Evolutionary conservation across 192 early-diverging fungal species (phyloP), one percentile per base, ranked within the genome.

Genomic region (Backusella australiensis): DNA sequence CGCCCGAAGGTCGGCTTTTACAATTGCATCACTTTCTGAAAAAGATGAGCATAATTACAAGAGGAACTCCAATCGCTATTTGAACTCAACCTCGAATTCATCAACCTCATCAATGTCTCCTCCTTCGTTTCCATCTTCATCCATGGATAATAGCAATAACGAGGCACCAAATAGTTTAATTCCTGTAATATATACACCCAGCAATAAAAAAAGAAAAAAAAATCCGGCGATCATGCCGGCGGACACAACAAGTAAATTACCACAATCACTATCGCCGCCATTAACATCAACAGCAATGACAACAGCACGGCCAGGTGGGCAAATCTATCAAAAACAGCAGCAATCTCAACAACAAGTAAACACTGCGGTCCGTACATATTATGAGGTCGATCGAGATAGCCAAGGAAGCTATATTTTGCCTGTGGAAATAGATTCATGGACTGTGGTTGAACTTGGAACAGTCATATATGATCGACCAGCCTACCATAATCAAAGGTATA

Each of bases 401-500:
- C 19, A 84, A 17, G 96, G 96, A 9, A 85, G 86, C 41, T 89
- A 92, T 12, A 89, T 92, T 29, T 80, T 97, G 59, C 96, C 96
- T 0, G 86, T 96, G 6, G 85, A 91, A 56, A 85, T 94, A 34
- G 96, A 94, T 3, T 88, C 92, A n/a, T 88, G 94, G 39, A 96
- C 92, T 4, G 84, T 98, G 19, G 77, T 90, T 21, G 76, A 73
- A 70, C 85, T 96, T 26, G 96, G 96, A n/a, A 77, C 72, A 6
- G 88, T 98, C n/a, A 85, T 94, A 9, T 88, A 85, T 78, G 93
- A 96, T 77, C 86, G 92, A 34, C 86, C 90, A 41, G 85, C 89
- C 2, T 98, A 93, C 78, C 95, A 98, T 75, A 94, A 88, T 74
- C 94, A 96, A 75, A 87, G 95, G 15, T 97, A 98, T 74, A 96